Percentiles rank a stretch among this genome's conserved stretches.
phyloP scores from a whole-genome alignment of 148 eudicot genomes.

The Nyssa sinensis region DNA sequence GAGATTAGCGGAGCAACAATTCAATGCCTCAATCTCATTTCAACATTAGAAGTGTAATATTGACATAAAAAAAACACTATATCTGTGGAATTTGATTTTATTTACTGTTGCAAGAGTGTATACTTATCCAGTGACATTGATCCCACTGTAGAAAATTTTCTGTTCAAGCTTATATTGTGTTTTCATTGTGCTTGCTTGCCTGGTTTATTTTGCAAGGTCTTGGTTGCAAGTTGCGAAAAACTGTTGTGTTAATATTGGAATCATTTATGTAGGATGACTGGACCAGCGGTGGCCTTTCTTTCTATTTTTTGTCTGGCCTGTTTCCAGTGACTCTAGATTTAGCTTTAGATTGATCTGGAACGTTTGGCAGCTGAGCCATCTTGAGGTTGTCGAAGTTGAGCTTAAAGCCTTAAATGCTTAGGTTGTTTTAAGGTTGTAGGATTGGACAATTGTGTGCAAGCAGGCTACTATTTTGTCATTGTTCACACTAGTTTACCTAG shows the following conservation, averaged over 20 bases:
- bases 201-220: too few species aligned
- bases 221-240: neutral
- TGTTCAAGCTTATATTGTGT: too few species aligned
- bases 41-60: neutral
- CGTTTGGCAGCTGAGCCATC: neutral
- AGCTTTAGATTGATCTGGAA: neutral
- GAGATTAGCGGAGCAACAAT: neutral
- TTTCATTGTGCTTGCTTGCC: neutral
- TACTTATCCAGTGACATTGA: too few species aligned
- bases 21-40: neutral
- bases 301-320: neutral
- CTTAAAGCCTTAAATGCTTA: neutral
- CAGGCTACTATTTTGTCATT: too few species aligned
- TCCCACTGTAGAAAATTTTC: too few species aligned
- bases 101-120: too few species aligned
- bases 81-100: neutral
- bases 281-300: too few species aligned
- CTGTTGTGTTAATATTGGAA: neutral
- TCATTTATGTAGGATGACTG: neutral
- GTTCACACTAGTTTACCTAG: too few species aligned
- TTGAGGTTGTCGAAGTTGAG: neutral
- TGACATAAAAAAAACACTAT: neutral
- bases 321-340: too few species aligned
- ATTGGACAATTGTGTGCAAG: neutral
- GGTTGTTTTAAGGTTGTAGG: neutral